Evolutionary conservation across 2,329 filamentous ascomycete species (phyloP).

Genomic region (Blumeria hordei): DNA sequence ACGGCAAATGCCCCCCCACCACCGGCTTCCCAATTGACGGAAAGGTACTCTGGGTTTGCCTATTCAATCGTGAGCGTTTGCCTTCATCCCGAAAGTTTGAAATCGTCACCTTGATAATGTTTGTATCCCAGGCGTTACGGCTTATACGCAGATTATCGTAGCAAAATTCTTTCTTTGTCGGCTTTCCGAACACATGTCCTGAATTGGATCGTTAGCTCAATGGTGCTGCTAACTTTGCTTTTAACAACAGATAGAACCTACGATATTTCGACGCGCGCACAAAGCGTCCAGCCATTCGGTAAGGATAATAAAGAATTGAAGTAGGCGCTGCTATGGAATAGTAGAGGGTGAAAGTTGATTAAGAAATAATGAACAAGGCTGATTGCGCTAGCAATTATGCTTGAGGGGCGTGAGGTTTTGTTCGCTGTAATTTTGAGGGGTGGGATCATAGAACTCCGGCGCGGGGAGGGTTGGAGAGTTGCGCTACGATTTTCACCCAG

Average conservation of each 20-base stretch:
- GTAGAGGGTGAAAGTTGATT: no score
- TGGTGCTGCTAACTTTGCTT: no score
- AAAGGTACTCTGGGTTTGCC: conserved; percentile 88
- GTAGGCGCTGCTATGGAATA: background rate
- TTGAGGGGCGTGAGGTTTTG: no score
- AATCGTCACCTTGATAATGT: conserved; percentile 63
- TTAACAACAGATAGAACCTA: conserved; percentile 17
- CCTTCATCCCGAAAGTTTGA: conserved; percentile 6
- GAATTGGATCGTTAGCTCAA: conserved; percentile 9
- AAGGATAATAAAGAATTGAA: background rate
- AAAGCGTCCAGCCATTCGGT: conserved; percentile 45
- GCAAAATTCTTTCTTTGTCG: conserved; percentile 89
- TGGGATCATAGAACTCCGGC: no score
- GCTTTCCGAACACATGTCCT: conserved; percentile 97
- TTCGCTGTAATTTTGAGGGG: no score
- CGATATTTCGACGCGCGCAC: conserved; percentile 53
- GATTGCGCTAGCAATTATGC: no score
- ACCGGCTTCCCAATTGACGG: conserved; percentile 95
- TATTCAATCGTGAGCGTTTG: conserved; percentile 17
- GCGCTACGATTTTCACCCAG: no score
- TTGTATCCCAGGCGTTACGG: conserved; percentile 98
- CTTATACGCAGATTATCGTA: conserved; percentile 96
- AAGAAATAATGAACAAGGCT: no score
- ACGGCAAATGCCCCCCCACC: conserved; percentile 94
- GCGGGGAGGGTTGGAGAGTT: no score